Conservation (phyloP, 106 monocot genomes). For the Gastrodia elata region DNA sequence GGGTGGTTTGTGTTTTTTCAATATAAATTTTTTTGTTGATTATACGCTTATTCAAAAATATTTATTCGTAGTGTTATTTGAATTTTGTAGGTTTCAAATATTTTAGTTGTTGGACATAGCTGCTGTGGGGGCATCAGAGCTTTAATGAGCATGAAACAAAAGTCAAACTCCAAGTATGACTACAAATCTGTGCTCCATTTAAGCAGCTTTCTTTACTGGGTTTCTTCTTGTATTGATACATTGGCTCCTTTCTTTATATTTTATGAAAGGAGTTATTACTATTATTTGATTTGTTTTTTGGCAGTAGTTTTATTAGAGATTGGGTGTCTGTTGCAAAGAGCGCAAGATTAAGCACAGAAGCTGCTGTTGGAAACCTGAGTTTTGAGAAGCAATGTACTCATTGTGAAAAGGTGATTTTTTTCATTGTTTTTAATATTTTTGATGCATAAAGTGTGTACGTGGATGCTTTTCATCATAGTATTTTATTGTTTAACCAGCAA, state of each 20-base stretch:
- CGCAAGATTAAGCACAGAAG: conserved; percentile 80
- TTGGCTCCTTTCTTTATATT: background rate
- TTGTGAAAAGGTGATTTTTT: conserved; percentile 64
- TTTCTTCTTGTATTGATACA: background rate
- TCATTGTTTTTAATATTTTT: background rate
- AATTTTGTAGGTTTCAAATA: conserved; percentile 60
- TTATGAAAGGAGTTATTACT: background rate
- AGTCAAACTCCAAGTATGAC: conserved; percentile 38
- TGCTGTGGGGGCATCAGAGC: conserved; percentile 93
- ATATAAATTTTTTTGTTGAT: background rate
- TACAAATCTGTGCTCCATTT: background rate
- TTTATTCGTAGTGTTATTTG: background rate
- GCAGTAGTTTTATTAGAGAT: conserved; percentile 69
- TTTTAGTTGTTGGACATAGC: conserved; percentile 89
- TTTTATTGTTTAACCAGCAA: too few species aligned
- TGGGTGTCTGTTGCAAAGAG: conserved; percentile 86
- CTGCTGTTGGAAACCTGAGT: conserved; percentile 64
- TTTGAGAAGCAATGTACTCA: conserved; percentile 81
- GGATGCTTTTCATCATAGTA: background rate
- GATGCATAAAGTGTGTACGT: background rate
- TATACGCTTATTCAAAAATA: background rate
- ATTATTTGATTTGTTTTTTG: background rate
- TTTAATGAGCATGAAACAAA: conserved; percentile 71
- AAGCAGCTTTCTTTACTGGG: background rate
- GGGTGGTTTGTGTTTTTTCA: background rate